Base-by-base conservation (phyloP, 2,329 filamentous ascomycete species). In the Chaetomiaceae sp. region DNA sequence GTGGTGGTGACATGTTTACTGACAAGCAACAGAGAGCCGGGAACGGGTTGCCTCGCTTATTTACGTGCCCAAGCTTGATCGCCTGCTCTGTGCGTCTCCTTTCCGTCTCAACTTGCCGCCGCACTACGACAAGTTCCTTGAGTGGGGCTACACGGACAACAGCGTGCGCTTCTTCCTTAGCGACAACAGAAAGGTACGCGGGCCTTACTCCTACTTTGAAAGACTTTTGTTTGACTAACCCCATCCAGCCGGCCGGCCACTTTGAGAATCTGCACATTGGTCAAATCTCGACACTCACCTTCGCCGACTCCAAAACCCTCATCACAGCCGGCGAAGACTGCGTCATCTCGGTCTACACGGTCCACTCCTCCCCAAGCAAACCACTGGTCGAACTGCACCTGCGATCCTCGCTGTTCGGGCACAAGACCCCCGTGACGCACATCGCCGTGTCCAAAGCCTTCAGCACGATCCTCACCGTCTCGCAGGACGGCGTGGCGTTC, bases 121-220 rank as follows among this genome's bases (percentile, higher is more conserved):
- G 0, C 73, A 75, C 45, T 95, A 90, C 65, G 91, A 97, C 70
- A 90, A 90, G 62, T 96, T 90, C 64, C 80, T 97, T 61, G 90
- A 96, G 71, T 97, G 92, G 92, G 92, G 92, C 1, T 97, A 95
- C 63, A 87, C 89, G 0, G 94, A 99, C 68, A 89, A 89, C 62
- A 95, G 89, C 61, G 81, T 99, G 25, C 86, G 94, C 4, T 97
- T 99, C 75, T 96, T 89, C 71, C 82, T 87, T 51, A 84, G 86
- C 43, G 90, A 96, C 60, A 89, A 82, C 53, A 85, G 89, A 65
- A 91, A 89, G 73, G 78, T 82, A 71, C 60, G 59, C 13, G 1
- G 4, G 13, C 21, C 45, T 2, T 42, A 20, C 21, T 20, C 21
- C 27, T 5, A 1, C 14, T 5, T 36, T 25, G n/a, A 2, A 41